Conservation (phyloP, 177 flowering plant species). For the Vitis hybrid region DNA sequence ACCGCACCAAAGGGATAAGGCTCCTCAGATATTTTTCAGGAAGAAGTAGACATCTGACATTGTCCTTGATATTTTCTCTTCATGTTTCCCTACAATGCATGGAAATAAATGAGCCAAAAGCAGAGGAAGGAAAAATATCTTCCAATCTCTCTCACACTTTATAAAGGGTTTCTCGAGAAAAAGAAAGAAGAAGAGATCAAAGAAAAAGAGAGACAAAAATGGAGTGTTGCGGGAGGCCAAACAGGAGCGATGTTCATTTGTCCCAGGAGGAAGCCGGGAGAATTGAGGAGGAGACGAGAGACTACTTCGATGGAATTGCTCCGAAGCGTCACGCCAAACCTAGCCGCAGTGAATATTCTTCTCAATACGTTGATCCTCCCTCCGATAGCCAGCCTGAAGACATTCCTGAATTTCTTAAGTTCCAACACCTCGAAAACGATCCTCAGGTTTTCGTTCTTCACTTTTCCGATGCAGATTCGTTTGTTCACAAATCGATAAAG, state of each 20-base stretch:
- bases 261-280: constrained; percentile 56
- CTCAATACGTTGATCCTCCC: constrained; percentile 46
- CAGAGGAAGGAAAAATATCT: too few species aligned
- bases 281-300: constrained; percentile 52
- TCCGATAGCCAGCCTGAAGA: not conserved
- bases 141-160: not conserved
- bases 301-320: constrained; percentile 57
- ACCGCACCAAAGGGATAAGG: too few species aligned
- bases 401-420: constrained; percentile 55
- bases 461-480: not conserved
- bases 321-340: constrained; percentile 86
- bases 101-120: too few species aligned
- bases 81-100: too few species aligned
- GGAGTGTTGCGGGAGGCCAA: constrained; percentile 48
- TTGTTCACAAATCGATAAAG: too few species aligned
- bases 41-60: too few species aligned
- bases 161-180: not conserved
- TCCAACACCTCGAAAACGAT: constrained; percentile 64
- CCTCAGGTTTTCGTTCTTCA: constrained; percentile 37
- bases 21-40: too few species aligned
- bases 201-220: not conserved
- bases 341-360: constrained; percentile 72
- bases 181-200: not conserved
- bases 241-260: constrained; percentile 71
- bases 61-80: too few species aligned